Percentiles rank a stretch among this genome's conserved stretches.
phyloP scores from a whole-genome alignment of 1,284 basidiomycete species.

The Ustilago nuda region DNA sequence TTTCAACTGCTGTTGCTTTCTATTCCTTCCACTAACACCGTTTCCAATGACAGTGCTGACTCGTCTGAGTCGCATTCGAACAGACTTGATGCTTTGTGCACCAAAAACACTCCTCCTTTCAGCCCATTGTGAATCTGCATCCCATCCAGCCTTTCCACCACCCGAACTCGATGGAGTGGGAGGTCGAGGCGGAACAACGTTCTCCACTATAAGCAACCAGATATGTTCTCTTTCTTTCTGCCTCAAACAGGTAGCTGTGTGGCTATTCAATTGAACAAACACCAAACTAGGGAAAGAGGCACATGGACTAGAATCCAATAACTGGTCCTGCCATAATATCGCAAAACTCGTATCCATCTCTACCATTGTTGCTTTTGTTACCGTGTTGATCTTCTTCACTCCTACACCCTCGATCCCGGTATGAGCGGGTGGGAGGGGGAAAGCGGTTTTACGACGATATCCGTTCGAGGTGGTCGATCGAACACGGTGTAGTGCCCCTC shows the following conservation, averaged over 20 bases:
- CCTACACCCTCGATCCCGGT: not conserved
- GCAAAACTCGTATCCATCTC: conserved; percentile 17
- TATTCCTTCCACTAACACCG: not conserved
- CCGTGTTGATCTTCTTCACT: conserved; percentile 5
- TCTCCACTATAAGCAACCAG: conserved; percentile 45
- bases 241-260: not conserved
- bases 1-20: not conserved
- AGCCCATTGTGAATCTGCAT: not conserved
- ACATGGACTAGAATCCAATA: conserved; percentile 34
- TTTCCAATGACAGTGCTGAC: conserved; percentile 38
- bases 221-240: not conserved
- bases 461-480: conserved; percentile 8
- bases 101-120: conserved; percentile 37
- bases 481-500: conserved; percentile 19
- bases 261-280: conserved; percentile 29
- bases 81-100: conserved; percentile 41
- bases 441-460: not conserved
- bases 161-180: conserved; percentile 21
- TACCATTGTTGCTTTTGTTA: conserved; percentile 6
- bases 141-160: not conserved
- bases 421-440: not conserved
- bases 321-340: conserved; percentile 44
- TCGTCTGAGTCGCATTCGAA: conserved; percentile 27
- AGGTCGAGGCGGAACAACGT: conserved; percentile 42
- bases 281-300: conserved; percentile 28